These are phyloP conservation scores for Phytophthora melonis DNA, from an alignment of 352 stramenopile species.

Conservation along the genomic window DNA sequence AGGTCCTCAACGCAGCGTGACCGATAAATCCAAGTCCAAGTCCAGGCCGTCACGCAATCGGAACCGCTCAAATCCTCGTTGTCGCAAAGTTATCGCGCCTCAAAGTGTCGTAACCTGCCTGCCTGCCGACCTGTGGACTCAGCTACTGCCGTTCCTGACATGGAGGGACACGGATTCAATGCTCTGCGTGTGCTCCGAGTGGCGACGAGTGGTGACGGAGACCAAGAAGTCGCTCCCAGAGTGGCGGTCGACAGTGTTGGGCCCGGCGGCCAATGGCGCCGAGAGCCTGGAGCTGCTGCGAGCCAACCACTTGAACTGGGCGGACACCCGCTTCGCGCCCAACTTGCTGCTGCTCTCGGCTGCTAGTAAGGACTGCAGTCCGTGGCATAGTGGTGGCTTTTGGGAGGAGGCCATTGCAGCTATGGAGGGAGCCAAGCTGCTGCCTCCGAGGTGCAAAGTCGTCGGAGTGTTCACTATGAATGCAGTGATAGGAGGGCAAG, in stretches of 20 bases:
- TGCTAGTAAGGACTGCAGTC: constrained; percentile 33
- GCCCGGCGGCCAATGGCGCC: constrained; percentile 21
- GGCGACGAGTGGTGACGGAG: constrained; percentile 26
- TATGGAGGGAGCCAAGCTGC: constrained; percentile 46
- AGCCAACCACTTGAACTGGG: constrained; percentile 40
- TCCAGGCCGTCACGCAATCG: neutral
- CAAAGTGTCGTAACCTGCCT: constrained; percentile 35
- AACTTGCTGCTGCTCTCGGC: constrained; percentile 50
- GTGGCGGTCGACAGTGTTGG: constrained; percentile 53
- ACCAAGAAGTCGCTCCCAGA: constrained; percentile 37
- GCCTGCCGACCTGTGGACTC: constrained; percentile 54
- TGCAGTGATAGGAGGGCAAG: constrained; percentile 29
- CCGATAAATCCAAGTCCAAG: constrained; percentile 2
- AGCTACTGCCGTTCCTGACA: constrained; percentile 52
- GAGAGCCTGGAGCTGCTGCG: constrained; percentile 51
- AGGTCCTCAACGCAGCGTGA: neutral
- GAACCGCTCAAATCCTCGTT: constrained; percentile 8
- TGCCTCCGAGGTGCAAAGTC: constrained; percentile 52
- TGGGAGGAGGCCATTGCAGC: constrained; percentile 49
- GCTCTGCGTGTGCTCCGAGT: constrained; percentile 40
- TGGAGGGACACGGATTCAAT: constrained; percentile 59
- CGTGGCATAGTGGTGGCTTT: constrained; percentile 46
- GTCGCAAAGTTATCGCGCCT: constrained; percentile 20
- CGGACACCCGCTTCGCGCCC: constrained; percentile 50
- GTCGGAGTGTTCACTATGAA: constrained; percentile 51